phyloP scores from a whole-genome alignment of 352 stramenopile species.

The Phytophthora ramorum region DNA sequence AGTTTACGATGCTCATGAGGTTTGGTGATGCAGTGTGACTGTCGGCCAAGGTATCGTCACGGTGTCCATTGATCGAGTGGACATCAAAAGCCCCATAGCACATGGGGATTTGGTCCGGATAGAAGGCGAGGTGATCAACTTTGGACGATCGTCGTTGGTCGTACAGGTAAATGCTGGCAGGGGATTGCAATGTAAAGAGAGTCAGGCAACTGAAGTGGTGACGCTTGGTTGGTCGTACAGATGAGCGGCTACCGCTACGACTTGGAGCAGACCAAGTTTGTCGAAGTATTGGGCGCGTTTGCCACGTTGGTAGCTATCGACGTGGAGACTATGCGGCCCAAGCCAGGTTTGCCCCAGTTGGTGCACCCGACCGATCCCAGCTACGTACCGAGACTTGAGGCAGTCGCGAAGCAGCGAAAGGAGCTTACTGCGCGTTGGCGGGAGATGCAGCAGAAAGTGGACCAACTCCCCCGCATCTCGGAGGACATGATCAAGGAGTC shows the following conservation, averaged over 20 bases:
- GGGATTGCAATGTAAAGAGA: neutral
- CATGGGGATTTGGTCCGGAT: slow-evolving; percentile 68
- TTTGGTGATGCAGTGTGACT: slow-evolving; percentile 13
- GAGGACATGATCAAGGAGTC: slow-evolving; percentile 60
- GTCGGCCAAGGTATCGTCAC: slow-evolving; percentile 53
- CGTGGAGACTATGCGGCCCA: slow-evolving; percentile 52
- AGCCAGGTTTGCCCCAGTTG: slow-evolving; percentile 50
- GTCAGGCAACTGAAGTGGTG: neutral
- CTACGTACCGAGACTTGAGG: slow-evolving; percentile 53
- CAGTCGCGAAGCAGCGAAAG: slow-evolving; percentile 59
- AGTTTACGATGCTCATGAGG: neutral
- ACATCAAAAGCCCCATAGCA: slow-evolving; percentile 65
- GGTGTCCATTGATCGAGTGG: slow-evolving; percentile 68
- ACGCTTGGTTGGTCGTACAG: slow-evolving; percentile 15
- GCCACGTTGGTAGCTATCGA: slow-evolving; percentile 70
- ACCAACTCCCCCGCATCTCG: slow-evolving; percentile 57
- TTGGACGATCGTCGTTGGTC: slow-evolving; percentile 54
- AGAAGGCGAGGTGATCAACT: slow-evolving; percentile 64
- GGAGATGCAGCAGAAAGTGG: slow-evolving; percentile 63
- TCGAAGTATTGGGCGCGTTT: slow-evolving; percentile 64
- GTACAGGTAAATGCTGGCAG: slow-evolving; percentile 29
- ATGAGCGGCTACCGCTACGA: slow-evolving; percentile 71
- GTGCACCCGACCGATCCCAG: slow-evolving; percentile 43
- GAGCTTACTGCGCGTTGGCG: slow-evolving; percentile 60
- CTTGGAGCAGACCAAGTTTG: slow-evolving; percentile 56